Percentiles rank a stretch among this genome's conserved stretches.
These are phyloP conservation scores for Leishmania amazonensis DNA, from an alignment of 208 protist genomes.

Conservation along the genomic window DNA sequence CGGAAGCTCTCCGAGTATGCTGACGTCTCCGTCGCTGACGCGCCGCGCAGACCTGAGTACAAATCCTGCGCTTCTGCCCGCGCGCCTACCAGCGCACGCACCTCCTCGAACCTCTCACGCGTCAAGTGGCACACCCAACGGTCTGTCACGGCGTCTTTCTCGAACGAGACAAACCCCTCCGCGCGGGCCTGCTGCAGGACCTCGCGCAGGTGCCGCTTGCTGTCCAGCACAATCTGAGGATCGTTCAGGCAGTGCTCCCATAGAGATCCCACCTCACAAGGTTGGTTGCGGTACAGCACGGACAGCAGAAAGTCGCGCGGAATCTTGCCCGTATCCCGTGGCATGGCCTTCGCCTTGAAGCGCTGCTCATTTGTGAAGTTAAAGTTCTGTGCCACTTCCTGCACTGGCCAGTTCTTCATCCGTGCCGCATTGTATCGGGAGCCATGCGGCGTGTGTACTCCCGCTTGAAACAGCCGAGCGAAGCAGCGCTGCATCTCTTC, in stretches of 20 bases:
- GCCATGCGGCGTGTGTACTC: conserved; percentile 71
- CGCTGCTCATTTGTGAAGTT: conserved; percentile 77
- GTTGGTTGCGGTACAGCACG: conserved; percentile 90
- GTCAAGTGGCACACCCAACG: conserved; percentile 81
- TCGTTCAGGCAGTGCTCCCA: conserved; percentile 85
- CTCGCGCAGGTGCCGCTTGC: conserved; percentile 88
- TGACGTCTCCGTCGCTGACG: conserved; percentile 65
- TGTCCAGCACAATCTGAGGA: conserved; percentile 87
- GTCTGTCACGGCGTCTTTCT: conserved; percentile 67
- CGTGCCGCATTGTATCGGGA: conserved; percentile 65
- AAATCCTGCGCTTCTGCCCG: conserved; percentile 45
- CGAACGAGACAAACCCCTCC: conserved; percentile 90
- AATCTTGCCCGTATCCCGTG: conserved; percentile 84
- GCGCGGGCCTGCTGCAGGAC: conserved; percentile 84
- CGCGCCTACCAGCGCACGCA: conserved; percentile 59
- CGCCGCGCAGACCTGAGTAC: conserved; percentile 53
- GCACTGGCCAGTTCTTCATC: conserved; percentile 85
- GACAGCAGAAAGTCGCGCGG: conserved; percentile 87
- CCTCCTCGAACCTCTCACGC: conserved; percentile 88
- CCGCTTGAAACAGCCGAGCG: conserved; percentile 59
- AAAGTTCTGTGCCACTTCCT: conserved; percentile 81
- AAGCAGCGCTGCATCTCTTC: conserved; percentile 40
- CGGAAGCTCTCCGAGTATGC: conserved; percentile 58
- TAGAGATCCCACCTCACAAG: conserved; percentile 81
- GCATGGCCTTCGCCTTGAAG: conserved; percentile 75